These are phyloP conservation scores for Dictyostelium intermedium DNA, from an alignment of 78 protist genomes.

Conservation along the genomic window DNA sequence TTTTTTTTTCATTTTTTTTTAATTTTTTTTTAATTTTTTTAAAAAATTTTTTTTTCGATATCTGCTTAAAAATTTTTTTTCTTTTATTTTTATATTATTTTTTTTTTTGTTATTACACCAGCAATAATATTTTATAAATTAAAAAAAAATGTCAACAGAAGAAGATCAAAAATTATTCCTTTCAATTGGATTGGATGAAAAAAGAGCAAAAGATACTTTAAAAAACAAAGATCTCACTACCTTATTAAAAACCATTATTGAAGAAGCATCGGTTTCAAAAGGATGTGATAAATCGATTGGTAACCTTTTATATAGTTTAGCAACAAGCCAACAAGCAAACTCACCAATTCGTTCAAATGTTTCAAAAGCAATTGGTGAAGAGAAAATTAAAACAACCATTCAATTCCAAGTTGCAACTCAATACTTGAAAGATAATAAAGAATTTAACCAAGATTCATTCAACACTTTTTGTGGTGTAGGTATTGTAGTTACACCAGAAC, in stretches of 20 bases:
- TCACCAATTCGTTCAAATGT: constrained; percentile 62
- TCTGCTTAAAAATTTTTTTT: too few relatives aligned
- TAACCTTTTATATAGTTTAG: constrained; percentile 62
- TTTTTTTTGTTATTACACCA: too few relatives aligned
- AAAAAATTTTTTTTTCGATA: too few relatives aligned
- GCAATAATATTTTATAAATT: background rate
- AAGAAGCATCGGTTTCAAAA: constrained; percentile 17
- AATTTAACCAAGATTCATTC: constrained; percentile 22
- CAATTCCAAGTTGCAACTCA: constrained; percentile 45
- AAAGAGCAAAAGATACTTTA: constrained; percentile 63
- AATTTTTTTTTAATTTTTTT: too few relatives aligned
- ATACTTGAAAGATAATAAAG: constrained; percentile 17
- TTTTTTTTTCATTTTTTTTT: too few relatives aligned
- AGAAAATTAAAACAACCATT: constrained; percentile 6
- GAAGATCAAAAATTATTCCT: constrained; percentile 44
- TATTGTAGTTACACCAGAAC: constrained; percentile 38
- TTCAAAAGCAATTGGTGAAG: constrained; percentile 46
- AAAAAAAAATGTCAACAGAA: constrained; percentile 44
- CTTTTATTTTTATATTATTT: too few relatives aligned
- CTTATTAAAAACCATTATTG: constrained; percentile 26
- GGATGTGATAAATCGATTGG: constrained; percentile 73
- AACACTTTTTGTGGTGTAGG: constrained; percentile 77
- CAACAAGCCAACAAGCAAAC: constrained; percentile 2
- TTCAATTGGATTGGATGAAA: constrained; percentile 68
- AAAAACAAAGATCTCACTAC: constrained; percentile 49